phyloP scores from a whole-genome alignment of 306 rosid genomes.

The Sphenostylis stenocarpa region DNA sequence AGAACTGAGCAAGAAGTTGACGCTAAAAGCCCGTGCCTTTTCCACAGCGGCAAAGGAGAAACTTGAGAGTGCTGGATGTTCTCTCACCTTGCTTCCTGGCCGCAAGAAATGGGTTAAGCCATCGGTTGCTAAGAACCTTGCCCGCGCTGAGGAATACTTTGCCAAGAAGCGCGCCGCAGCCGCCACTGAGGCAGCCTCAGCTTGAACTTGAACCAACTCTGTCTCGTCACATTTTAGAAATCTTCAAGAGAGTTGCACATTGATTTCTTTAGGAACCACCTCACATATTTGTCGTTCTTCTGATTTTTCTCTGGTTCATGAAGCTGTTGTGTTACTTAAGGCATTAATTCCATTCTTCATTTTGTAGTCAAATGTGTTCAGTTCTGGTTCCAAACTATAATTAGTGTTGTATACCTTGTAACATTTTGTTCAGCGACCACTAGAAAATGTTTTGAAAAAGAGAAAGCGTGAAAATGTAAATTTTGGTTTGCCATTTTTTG shows the following conservation, averaged over 20 bases:
- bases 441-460: constrained; percentile 5
- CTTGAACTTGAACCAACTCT: constrained; percentile 37
- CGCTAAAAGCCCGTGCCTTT: constrained; percentile 80
- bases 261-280: constrained; percentile 25
- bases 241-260: constrained; percentile 31
- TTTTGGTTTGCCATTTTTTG: constrained; percentile 16
- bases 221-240: background rate
- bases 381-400: constrained; percentile 12
- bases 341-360: constrained; percentile 9
- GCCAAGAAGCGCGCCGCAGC: constrained; percentile 88
- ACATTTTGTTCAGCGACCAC: constrained; percentile 28
- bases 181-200: constrained; percentile 50
- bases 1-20: constrained; percentile 74
- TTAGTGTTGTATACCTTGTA: constrained; percentile 24
- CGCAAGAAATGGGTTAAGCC: constrained; percentile 98
- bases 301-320: constrained; percentile 23
- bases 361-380: constrained; percentile 15
- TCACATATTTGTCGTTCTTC: constrained; percentile 5
- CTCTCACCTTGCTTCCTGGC: constrained; percentile 81
- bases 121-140: constrained; percentile 86
- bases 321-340: background rate
- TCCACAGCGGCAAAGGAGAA: constrained; percentile 87
- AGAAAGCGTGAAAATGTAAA: background rate
- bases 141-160: constrained; percentile 94
- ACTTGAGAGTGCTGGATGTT: constrained; percentile 83